phyloP scores from a whole-genome alignment of 2,329 filamentous ascomycete species.

The Claviceps sorghi region DNA sequence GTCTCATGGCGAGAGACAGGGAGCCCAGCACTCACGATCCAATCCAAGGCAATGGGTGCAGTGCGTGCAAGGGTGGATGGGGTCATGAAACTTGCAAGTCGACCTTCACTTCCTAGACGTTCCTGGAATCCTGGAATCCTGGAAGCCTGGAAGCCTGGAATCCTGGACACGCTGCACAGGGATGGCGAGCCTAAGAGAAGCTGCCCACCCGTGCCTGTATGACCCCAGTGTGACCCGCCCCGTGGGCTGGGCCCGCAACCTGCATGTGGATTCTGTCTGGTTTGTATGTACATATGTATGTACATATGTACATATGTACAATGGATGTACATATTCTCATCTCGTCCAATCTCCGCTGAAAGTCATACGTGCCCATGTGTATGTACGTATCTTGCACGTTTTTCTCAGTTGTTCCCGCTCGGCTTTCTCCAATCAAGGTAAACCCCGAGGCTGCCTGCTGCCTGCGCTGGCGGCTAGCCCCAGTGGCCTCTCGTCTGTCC shows the following conservation, averaged over 20 bases:
- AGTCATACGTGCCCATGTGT: too few relatives aligned
- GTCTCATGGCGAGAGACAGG: constrained; percentile 1
- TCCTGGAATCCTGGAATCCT: neutral
- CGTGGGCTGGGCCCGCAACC: neutral
- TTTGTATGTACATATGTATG: too few relatives aligned
- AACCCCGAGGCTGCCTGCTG: neutral
- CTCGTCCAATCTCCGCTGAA: neutral
- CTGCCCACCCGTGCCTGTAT: neutral
- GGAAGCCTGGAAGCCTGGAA: too few relatives aligned
- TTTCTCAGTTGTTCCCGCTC: neutral
- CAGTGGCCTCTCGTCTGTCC: neutral
- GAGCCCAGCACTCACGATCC: neutral
- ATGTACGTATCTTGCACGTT: neutral
- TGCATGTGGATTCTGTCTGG: too few relatives aligned
- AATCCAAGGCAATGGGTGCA: neutral
- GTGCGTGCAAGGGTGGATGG: neutral
- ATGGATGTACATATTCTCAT: neutral
- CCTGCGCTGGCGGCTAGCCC: neutral
- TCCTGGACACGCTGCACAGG: neutral
- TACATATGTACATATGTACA: too few relatives aligned
- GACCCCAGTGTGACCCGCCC: neutral
- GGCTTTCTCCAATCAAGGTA: neutral
- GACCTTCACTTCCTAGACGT: neutral
- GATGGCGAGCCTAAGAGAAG: neutral
- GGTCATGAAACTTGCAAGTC: constrained; percentile 3